These are phyloP conservation scores for Coemansia sp. DNA, from an alignment of 192 early-diverging fungal genomes.

Conservation along the genomic window DNA sequence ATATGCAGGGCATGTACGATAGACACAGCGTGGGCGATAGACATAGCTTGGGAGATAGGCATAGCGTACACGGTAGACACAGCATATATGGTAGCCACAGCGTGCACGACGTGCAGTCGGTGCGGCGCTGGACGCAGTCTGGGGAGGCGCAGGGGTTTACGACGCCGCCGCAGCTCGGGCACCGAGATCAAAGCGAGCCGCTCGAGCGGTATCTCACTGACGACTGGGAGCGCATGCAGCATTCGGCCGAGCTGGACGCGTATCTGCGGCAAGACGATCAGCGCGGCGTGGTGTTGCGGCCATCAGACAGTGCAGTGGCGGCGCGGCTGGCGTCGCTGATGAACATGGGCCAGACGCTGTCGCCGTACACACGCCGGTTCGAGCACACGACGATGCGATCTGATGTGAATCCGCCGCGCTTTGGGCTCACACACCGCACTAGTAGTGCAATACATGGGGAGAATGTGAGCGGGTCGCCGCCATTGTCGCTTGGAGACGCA, in stretches of 20 bases:
- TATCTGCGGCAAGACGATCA: constrained; percentile 22
- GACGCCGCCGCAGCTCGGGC: not conserved
- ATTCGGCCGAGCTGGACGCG: constrained; percentile 24
- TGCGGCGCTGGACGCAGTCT: not conserved
- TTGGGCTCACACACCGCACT: constrained; percentile 16
- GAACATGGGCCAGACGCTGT: constrained; percentile 83
- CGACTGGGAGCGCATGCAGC: constrained; percentile 53
- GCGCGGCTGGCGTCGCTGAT: constrained; percentile 85
- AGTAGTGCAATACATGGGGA: not conserved
- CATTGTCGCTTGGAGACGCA: constrained; percentile 19
- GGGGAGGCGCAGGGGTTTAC: not conserved
- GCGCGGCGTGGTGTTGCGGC: constrained; percentile 61
- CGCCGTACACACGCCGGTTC: constrained; percentile 75
- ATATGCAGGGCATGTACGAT: not conserved
- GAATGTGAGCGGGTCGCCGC: constrained; percentile 19
- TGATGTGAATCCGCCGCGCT: constrained; percentile 33
- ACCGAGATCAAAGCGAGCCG: not conserved
- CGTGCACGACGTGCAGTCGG: not conserved
- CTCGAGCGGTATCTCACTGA: constrained; percentile 43
- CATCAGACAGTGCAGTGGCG: constrained; percentile 76
- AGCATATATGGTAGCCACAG: constrained; percentile 4
- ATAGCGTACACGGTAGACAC: not conserved
- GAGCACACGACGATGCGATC: constrained; percentile 81
- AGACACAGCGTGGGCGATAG: not conserved
- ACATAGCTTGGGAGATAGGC: not conserved